Evolutionary conservation across 78 protist species (phyloP).

Genomic region (Dictyostelium brefeldianum): DNA sequence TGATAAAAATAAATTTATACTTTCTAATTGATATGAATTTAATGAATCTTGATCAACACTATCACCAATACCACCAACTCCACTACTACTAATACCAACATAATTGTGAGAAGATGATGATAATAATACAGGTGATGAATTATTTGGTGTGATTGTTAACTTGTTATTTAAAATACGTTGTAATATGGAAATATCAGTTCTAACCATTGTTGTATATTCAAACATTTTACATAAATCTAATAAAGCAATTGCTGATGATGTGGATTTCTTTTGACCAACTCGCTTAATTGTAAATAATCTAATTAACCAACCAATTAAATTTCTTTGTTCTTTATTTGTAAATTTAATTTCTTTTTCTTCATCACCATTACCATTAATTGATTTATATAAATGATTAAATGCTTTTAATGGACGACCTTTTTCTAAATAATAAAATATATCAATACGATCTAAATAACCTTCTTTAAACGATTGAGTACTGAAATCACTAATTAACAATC

Average conservation of each 20-base stretch:
- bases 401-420: constrained; percentile 67
- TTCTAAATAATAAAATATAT: constrained; percentile 62
- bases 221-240: constrained; percentile 33
- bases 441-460: constrained; percentile 53
- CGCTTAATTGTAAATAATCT: constrained; percentile 19
- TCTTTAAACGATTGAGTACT: constrained; percentile 53
- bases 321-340: constrained; percentile 22
- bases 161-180: not conserved
- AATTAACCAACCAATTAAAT: constrained; percentile 59
- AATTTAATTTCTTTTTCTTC: not conserved
- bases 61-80: not conserved
- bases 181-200: constrained; percentile 21
- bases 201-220: constrained; percentile 20
- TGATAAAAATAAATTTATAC: constrained; percentile 22
- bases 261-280: not conserved
- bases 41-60: not conserved
- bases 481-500: constrained; percentile 20
- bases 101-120: not conserved
- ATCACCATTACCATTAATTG: not conserved
- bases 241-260: constrained; percentile 7
- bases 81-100: not conserved
- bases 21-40: constrained; percentile 17
- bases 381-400: not conserved
- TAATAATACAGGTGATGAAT: not conserved
- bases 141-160: not conserved